A percentile compares a stretch with the other conserved stretches of the same genome.
phyloP scores from a whole-genome alignment of 2,329 filamentous ascomycete species.

The Penicillium capsulatum region DNA sequence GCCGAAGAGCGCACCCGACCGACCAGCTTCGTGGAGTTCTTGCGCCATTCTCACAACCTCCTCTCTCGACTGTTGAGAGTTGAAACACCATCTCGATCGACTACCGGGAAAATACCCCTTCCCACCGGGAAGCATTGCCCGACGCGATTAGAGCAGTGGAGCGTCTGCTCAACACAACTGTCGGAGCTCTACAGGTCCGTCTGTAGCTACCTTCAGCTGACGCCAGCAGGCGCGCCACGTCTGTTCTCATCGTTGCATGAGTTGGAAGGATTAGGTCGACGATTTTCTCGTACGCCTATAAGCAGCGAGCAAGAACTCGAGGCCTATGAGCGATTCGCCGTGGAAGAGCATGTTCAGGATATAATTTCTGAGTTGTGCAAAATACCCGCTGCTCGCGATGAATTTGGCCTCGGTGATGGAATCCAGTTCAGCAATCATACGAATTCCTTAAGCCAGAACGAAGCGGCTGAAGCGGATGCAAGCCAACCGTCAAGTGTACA shows the following conservation, averaged over 20 bases:
- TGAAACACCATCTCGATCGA: too few species aligned
- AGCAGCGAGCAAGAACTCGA: slow-evolving; percentile 20
- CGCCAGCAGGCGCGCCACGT: slow-evolving; percentile 6
- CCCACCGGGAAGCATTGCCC: slow-evolving; percentile 26
- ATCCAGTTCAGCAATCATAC: slow-evolving; percentile 21
- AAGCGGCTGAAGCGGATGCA: not conserved
- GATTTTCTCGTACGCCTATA: slow-evolving; percentile 12
- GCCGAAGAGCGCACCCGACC: too few species aligned
- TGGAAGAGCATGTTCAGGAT: slow-evolving; percentile 23
- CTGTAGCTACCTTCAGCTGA: slow-evolving; percentile 15
- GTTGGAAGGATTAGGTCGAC: slow-evolving; percentile 14
- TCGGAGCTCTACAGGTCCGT: slow-evolving; percentile 20
- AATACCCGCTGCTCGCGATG: slow-evolving; percentile 16
- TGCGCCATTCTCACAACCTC: too few species aligned
- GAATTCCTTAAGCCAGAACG: slow-evolving; percentile 15
- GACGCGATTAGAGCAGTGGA: slow-evolving; percentile 15
- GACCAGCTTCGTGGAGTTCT: too few species aligned
- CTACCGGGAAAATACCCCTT: slow-evolving; percentile 15
- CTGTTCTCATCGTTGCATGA: slow-evolving; percentile 16
- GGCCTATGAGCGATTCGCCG: slow-evolving; percentile 18
- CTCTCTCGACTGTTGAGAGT: too few species aligned
- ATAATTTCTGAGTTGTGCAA: slow-evolving; percentile 23
- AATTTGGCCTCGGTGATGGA: slow-evolving; percentile 20
- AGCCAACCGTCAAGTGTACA: slow-evolving; percentile 2
- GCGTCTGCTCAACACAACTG: slow-evolving; percentile 17